phyloP scores from a whole-genome alignment of 1,284 basidiomycete genomes.

The Ganoderma multipileum region DNA sequence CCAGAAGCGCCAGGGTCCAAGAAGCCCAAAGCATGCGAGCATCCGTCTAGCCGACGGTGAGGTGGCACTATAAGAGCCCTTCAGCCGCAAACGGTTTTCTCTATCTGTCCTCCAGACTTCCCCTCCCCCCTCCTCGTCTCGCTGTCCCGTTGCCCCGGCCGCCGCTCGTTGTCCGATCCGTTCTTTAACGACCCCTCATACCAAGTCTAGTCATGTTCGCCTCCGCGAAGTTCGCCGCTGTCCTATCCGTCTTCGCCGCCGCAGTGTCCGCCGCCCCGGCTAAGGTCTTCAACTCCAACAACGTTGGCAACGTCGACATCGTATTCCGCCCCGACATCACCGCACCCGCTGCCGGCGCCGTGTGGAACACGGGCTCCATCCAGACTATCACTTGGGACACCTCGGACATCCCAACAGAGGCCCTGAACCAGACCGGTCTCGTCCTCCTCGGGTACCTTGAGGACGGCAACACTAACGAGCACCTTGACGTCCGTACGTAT shows the following conservation, averaged over 20 bases:
- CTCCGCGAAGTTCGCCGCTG: conserved; percentile 32
- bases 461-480: conserved; percentile 40
- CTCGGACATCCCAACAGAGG: conserved; percentile 40
- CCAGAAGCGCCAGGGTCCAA: conserved; percentile 9
- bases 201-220: conserved; percentile 29
- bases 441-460: conserved; percentile 47
- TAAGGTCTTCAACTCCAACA: conserved; percentile 16
- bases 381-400: conserved; percentile 53
- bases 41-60: neutral
- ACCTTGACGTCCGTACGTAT: conserved; percentile 49
- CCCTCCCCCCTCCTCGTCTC: conserved; percentile 5
- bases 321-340: conserved; percentile 57
- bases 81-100: neutral
- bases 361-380: conserved; percentile 47
- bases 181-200: conserved; percentile 15
- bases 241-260: conserved; percentile 35
- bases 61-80: conserved; percentile 4
- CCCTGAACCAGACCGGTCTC: conserved; percentile 38
- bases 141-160: conserved; percentile 2
- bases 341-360: conserved; percentile 33
- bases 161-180: conserved; percentile 17
- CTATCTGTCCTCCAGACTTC: conserved; percentile 1
- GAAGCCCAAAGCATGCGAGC: neutral
- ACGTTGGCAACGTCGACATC: conserved; percentile 40
- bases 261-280: conserved; percentile 40